These are phyloP conservation scores for Halophytophthora batemanensis DNA, from an alignment of 352 stramenopile species.

Conservation along the genomic window DNA sequence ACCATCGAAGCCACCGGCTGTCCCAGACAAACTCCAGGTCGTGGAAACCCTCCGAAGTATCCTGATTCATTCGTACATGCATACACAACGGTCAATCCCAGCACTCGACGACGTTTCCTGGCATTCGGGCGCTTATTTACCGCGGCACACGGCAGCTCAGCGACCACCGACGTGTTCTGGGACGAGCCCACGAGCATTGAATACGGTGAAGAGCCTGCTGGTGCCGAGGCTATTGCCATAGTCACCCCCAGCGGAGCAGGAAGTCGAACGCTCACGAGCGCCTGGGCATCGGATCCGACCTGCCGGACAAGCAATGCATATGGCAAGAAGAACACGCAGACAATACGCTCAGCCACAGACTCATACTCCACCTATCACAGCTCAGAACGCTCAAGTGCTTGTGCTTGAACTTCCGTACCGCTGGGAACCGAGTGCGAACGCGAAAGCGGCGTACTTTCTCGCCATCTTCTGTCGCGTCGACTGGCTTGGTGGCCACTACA, in stretches of 20 bases:
- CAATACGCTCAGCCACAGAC: slow-evolving; percentile 14
- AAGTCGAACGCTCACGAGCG: slow-evolving; percentile 27
- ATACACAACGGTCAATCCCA: not conserved
- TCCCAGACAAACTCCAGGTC: slow-evolving; percentile 45
- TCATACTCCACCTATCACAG: no score
- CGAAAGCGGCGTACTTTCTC: no score
- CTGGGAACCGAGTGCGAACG: no score
- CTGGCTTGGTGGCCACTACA: no score
- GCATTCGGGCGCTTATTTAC: slow-evolving; percentile 8
- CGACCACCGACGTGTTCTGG: slow-evolving; percentile 31
- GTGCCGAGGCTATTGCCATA: slow-evolving; percentile 23
- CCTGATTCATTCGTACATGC: no score
- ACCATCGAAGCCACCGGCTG: slow-evolving; percentile 54
- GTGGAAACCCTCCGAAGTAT: slow-evolving; percentile 26
- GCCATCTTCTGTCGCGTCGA: no score
- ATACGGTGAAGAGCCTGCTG: slow-evolving; percentile 9
- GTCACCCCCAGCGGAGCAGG: slow-evolving; percentile 16
- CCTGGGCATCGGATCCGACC: slow-evolving; percentile 10
- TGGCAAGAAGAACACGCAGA: slow-evolving; percentile 2
- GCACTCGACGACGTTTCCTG: not conserved
- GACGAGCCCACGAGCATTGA: slow-evolving; percentile 26
- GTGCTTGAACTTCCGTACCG: no score
- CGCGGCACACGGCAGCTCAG: slow-evolving; percentile 34
- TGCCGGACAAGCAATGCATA: slow-evolving; percentile 7
- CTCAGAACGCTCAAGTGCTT: no score